Evolutionary conservation across 495 filamentous ascomycete species (phyloP).

Genomic region (Daldinia bambusicola): DNA sequence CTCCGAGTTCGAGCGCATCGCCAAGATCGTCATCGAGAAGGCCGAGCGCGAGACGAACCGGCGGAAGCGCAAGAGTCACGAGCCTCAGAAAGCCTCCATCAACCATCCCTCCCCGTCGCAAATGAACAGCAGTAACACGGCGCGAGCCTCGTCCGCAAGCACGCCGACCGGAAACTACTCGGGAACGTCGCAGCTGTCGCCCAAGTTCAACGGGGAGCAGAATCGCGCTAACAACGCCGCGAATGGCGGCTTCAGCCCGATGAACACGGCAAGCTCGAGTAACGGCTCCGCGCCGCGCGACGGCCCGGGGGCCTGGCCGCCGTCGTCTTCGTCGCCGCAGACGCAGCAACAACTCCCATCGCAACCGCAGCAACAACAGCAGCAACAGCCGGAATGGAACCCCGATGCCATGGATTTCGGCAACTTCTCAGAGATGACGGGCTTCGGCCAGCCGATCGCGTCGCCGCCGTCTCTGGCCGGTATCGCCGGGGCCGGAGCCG

Average conservation of each 20-base stretch:
- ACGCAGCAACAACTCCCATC: too few relatives aligned
- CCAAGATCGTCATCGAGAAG: conserved; percentile 90
- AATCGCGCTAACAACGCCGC: conserved; percentile 46
- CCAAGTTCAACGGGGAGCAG: conserved; percentile 53
- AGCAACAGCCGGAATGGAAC: conserved; percentile 39
- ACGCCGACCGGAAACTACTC: conserved; percentile 44
- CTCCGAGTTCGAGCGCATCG: conserved; percentile 94
- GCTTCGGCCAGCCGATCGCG: conserved; percentile 55
- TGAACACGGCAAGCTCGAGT: conserved; percentile 48
- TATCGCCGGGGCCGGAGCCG: conserved; percentile 24
- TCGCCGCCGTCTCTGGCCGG: too few relatives aligned
- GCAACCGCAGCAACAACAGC: not conserved
- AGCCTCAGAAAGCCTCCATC: conserved; percentile 49
- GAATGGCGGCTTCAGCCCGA: conserved; percentile 50
- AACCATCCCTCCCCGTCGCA: conserved; percentile 32
- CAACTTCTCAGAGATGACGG: conserved; percentile 61
- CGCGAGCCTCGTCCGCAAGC: conserved; percentile 42
- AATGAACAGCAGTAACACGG: conserved; percentile 13
- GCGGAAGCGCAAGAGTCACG: conserved; percentile 80
- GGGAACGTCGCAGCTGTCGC: conserved; percentile 51
- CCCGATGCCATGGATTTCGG: conserved; percentile 51
- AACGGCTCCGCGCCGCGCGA: conserved; percentile 42
- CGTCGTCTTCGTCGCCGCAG: not conserved
- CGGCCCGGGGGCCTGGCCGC: conserved; percentile 37
- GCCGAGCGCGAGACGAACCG: conserved; percentile 82